Evolutionary conservation across 2,329 filamentous ascomycete genomes (phyloP), one percentile per base, ranked within the genome.

Genomic region (Fusarium nelsonii): DNA sequence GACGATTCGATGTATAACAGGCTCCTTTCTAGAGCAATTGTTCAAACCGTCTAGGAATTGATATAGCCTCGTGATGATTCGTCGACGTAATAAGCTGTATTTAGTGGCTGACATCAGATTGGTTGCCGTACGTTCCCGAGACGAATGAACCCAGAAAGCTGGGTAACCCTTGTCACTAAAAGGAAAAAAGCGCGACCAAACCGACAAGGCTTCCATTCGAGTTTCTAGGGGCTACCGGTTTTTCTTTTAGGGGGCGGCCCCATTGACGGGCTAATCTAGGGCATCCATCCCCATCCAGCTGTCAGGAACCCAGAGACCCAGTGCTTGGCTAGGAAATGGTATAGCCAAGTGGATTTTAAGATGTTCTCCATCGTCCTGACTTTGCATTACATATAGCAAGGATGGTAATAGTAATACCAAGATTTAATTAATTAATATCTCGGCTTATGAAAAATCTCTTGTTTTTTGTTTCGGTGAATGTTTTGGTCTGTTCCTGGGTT

Each of bases 141-240:
- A 30, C 23, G 32, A 9, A 48, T 20, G 41, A 48, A 63, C 60
- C 60, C 60, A 58, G 43, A 37, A n/a, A 11, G 14, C 36, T 45
- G 52, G 62, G 53, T 46, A 20, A 34, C 54, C 65, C 65, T 36
- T 69, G 65, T 69, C 45, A 5, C 28, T 11, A 48, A 45, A 28
- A 28, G 12, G 16, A 51, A 51, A 51, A 40, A 18, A 41, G 23
- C 9, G 34, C 39, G 32, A 20, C 43, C 55, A 45, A 59, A 23
- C 23, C 23, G 6, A 23, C 23, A 23, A 30, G 52, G 36, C 50
- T 68, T 69, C 60, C 39, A 62, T 65, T 41, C 41, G 26, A 60
- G 16, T 36, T 66, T 69, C 65, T 69, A 69, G 65, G 65, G 41
- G 65, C 65, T 58, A 64, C 54, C 45, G 60, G 33, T 7, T 54